Evolutionary conservation across 768 basidiomycete species (phyloP), one percentile per base, ranked within the genome.

Genomic region (Leccinum rimulosum): DNA sequence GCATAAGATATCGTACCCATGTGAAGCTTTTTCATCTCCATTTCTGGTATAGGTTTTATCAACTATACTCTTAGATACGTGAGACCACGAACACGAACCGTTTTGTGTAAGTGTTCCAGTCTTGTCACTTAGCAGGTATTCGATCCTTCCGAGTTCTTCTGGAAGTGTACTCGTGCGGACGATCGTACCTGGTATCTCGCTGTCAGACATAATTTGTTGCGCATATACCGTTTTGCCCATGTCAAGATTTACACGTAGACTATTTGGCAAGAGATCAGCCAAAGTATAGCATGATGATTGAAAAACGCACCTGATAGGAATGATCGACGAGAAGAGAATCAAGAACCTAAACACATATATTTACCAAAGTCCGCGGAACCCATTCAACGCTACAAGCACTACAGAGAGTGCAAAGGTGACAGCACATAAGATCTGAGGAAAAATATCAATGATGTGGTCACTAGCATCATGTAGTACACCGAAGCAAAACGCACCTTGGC

Each of bases 161-260:
- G 97, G 97, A 4, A 99, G 80, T 0, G 97, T 99, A 67, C 91
- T 93, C n/a, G 97, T 98, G 14, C 97, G 82, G 8, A 98, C 97
- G 61, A 98, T 97, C 4, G 97, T 97, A 50, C 87, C 85, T 4
- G 95, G 93, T 64, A 99, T 99, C 74, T 98, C 93, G 49, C 66
- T 70, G 75, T 98, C 97, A 54, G 84, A 88, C 88, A 95, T 94
- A 57, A 98, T 98, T 64, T 95, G 91, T 47, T 91, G 88, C 0
- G 93, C 95, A 66, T 99, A 99, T 47, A 98, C 91, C 1, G 95
- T 98, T 76, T 99, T 99, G 57, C 97, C 97, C 95, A 99, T 98
- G 73, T 99, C 97, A 55, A 99, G 82, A 66, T 99, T 99, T 55
- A 99, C 96, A n/a, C 97, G 91, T 56, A 99, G 78, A 80, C 95